Percentiles rank a stretch among this genome's conserved stretches.
phyloP scores from a whole-genome alignment of 371 early-diverging fungal genomes.

The Funneliformis caledonium region DNA sequence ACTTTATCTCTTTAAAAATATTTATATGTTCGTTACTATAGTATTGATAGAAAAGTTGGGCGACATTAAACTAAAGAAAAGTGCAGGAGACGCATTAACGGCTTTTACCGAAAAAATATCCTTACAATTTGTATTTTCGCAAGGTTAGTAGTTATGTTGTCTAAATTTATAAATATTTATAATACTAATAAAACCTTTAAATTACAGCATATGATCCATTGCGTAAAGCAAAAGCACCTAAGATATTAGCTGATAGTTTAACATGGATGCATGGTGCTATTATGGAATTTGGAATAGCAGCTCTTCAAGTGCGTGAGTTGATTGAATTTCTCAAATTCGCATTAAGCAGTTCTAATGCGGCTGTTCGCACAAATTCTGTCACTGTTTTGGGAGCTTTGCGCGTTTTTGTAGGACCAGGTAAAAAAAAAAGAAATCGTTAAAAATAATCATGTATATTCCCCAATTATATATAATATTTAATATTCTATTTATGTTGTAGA shows the following conservation, averaged over 20 bases:
- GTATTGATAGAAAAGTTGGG: conserved; percentile 89
- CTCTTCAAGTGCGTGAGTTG: conserved; percentile 76
- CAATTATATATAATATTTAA: background rate
- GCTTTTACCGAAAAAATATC: conserved; percentile 75
- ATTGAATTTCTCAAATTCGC: conserved; percentile 82
- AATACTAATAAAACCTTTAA: background rate
- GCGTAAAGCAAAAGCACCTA: conserved; percentile 85
- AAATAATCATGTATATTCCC: background rate
- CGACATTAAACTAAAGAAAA: conserved; percentile 90
- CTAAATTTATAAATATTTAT: background rate
- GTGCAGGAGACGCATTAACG: conserved; percentile 78
- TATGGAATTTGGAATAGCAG: conserved; percentile 86
- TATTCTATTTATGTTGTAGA: conserved; percentile 31
- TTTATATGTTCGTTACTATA: conserved; percentile 39
- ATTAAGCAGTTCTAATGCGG: conserved; percentile 81
- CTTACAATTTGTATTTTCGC: conserved; percentile 79
- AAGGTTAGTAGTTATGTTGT: conserved; percentile 44
- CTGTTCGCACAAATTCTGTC: conserved; percentile 81
- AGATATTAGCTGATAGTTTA: conserved; percentile 84
- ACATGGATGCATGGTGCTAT: conserved; percentile 81
- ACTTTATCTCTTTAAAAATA: background rate
- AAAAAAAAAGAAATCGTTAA: background rate
- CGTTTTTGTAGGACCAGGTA: conserved; percentile 84
- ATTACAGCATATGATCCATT: conserved; percentile 70
- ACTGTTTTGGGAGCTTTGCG: conserved; percentile 79